Base-by-base conservation (phyloP, 495 filamentous ascomycete species). In the Barbatosphaeria neglecta region DNA sequence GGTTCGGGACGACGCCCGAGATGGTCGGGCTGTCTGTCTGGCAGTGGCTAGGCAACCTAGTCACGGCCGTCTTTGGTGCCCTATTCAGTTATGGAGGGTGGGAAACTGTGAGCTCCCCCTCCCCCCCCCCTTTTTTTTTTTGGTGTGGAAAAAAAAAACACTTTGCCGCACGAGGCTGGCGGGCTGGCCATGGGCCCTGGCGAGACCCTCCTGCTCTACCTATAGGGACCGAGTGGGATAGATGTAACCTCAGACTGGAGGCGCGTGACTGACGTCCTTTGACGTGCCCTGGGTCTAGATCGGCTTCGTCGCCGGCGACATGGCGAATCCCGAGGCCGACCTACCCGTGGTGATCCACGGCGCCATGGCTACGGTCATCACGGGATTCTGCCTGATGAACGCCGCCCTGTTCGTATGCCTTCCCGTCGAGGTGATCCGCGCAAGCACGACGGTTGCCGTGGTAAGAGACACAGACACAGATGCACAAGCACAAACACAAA, bases 231-330 rank as follows among this genome's bases (percentile, higher is more conserved):
- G n/a, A n/a, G n/a, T n/a, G n/a, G n/a, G n/a, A n/a, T n/a, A n/a
- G n/a, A n/a, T n/a, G n/a, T n/a, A n/a, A n/a, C n/a, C n/a, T n/a
- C n/a, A n/a, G n/a, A n/a, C n/a, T n/a, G n/a, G n/a, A n/a, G n/a
- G n/a, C n/a, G n/a, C n/a, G n/a, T n/a, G n/a, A n/a, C n/a, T n/a
- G n/a, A n/a, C n/a, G n/a, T n/a, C n/a, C n/a, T n/a, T n/a, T n/a
- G 37, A 25, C 10, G 9, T 8, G 9, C 27, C 23, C 39, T 19
- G 6, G 6, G 9, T 45, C 7, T 28, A 62, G 60, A 54, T 60
- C 20, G 55, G 54, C 17, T 56, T 59, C 43, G 57, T 66, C 23
- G 51, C 53, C 1, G 63, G 64, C 35, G 64, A 63, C 22, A 64
- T 64, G 55, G 44, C 42, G 13, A 51, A 63, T 35, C 54, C 58